phyloP scores from a whole-genome alignment of 257 asterid genomes.

The Jacaranda mimosifolia region DNA sequence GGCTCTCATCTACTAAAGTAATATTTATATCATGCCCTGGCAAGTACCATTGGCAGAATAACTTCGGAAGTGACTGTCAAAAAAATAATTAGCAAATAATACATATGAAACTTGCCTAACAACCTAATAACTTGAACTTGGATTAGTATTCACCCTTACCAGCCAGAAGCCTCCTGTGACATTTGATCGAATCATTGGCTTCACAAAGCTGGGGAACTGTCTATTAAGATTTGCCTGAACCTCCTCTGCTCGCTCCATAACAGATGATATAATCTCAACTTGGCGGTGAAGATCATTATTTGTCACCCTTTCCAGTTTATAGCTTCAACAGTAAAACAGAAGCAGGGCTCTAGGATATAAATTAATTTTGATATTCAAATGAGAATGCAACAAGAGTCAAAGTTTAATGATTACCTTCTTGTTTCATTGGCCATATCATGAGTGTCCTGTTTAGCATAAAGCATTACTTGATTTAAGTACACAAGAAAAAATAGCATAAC shows the following conservation, averaged over 20 bases:
- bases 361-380: conserved; percentile 1
- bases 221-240: conserved; percentile 47
- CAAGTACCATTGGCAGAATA: conserved; percentile 53
- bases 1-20: conserved; percentile 54
- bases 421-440: conserved; percentile 23
- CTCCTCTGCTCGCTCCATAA: conserved; percentile 53
- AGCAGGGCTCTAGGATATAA: conserved; percentile 4
- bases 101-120: not conserved
- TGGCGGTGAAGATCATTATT: conserved; percentile 31
- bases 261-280: conserved; percentile 39
- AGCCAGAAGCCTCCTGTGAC: conserved; percentile 60
- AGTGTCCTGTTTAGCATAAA: conserved; percentile 30
- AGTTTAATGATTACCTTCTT: conserved; percentile 30
- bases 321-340: conserved; percentile 36
- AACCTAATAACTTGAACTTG: not conserved
- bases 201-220: conserved; percentile 56
- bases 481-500: not conserved
- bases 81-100: not conserved
- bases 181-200: conserved; percentile 61
- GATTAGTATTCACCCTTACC: conserved; percentile 38
- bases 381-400: not conserved
- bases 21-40: conserved; percentile 52
- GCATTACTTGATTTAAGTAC: conserved; percentile 6
- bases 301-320: conserved; percentile 37
- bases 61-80: conserved; percentile 53